Evolutionary conservation across 371 early-diverging fungal genomes (phyloP), one percentile per base, ranked within the genome.

Genomic region (Apophysomyces sp.): DNA sequence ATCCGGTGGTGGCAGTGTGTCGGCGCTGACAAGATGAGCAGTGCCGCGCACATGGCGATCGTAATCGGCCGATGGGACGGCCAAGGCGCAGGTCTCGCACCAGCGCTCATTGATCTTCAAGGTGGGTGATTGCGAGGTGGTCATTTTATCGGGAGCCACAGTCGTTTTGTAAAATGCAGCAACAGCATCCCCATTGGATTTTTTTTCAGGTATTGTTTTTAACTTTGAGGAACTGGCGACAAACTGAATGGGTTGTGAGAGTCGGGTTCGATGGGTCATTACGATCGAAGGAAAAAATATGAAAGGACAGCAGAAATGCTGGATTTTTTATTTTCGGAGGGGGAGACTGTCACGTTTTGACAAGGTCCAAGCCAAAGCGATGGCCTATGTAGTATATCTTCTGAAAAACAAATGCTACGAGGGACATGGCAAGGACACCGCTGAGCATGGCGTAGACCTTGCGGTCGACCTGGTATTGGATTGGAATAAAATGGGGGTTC

Each of bases 21-120:
- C 21, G 31, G 52, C 56, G 12, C 69, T 71, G 24, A 73, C 67
- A 58, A 70, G 58, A 51, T 78, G 78, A 3, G 76, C 72, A n/a
- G 67, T 69, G 3, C 73, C 71, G 34, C 60, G 58, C 21, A 71
- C 52, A 44, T 78, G 78, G 7, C 60, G 55, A 24, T 66, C 51
- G 34, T 69, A 60, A 12, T 53, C 52, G 2, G 53, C 36, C 9
- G 28, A 27, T 8, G 64, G 62, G 0, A 78, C 37, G 15, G 31
- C 31, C 52, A 68, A 52, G 21, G 71, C 58, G 32, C 78, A 78
- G 36, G 39, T 53, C 13, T 60, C 56, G 61, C 78, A 78, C 31
- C 59, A 66, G 2, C 16, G 49, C 49, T 18, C 21, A 21, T 18
- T 44, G 49, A 21, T 26, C 9, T 44, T 7, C 9, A 21, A 18